Base-by-base conservation (phyloP, 2,329 filamentous ascomycete genomes). In the Colletotrichum costaricense region DNA sequence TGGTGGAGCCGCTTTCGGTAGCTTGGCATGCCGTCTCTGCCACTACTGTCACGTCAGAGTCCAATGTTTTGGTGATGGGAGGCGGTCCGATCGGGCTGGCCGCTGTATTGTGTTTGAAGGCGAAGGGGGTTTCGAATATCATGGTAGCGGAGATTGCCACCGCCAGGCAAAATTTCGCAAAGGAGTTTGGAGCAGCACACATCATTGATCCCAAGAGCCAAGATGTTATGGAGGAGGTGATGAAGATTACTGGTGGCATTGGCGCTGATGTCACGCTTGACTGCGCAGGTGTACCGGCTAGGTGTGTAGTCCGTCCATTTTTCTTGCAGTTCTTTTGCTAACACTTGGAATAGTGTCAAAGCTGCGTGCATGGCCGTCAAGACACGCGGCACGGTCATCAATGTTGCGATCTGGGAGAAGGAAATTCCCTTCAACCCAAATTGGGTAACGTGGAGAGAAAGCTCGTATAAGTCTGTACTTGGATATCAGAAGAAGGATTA, bases 71-170 rank as follows among this genome's bases (percentile, higher is more conserved):
- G 24, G 84, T 93, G 7, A 80, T 92, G 3, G 91, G 91, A 5
- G 90, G 88, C 0, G 91, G 91, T 0, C 91, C 91, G 0, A 92
- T 93, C 60, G 91, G 90, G 0, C 82, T 92, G 12, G 88, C 88
- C 0, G 83, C 92, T 4, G 85, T 92, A 2, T 87, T 91, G 72
- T 88, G 88, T n/a, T 82, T 93, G 6, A 83, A 86, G 12, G 87
- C 89, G 2, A 83, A 85, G 19, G 87, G 87, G 0, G 87, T 85
- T 1, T 84, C 84, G 26, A 85, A 85, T 22, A 88, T 93, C 35
- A 88, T 92, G 58, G 86, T 91, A 19, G 86, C 86, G 11, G 91
- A 93, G 78, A 81, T 90, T 0, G 87, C 87, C 1, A 79, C 80
- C 4, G 82, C 82, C 35, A 82, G 90, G 16, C 86, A 89, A 76